phyloP scores from a whole-genome alignment of 306 rosid genomes.

The Inga laurina region DNA sequence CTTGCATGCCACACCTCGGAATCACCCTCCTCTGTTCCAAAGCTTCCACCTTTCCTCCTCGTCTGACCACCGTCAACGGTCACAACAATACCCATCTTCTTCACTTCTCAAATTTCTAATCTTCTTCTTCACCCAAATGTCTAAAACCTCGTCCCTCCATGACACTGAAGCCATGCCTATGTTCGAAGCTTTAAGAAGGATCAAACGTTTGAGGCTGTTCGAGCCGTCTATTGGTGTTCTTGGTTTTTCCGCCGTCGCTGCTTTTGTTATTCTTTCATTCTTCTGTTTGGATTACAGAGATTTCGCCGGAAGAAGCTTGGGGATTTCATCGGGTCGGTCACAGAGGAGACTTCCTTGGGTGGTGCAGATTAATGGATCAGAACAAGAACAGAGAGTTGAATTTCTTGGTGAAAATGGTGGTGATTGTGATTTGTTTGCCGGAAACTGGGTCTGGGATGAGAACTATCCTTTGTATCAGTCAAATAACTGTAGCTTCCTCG shows the following conservation, averaged over 20 bases:
- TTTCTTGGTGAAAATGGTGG: constrained; percentile 56
- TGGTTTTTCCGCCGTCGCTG: constrained; percentile 60
- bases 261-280: constrained; percentile 51
- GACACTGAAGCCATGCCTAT: constrained; percentile 53
- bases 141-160: constrained; percentile 36
- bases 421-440: constrained; percentile 73
- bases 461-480: constrained; percentile 73
- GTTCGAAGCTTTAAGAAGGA: constrained; percentile 47
- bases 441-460: constrained; percentile 94
- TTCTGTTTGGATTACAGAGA: constrained; percentile 61
- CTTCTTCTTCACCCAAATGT: constrained; percentile 42
- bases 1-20: constrained; percentile 30
- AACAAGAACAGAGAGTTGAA: constrained; percentile 46
- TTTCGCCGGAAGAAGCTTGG: constrained; percentile 37
- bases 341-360: constrained; percentile 55
- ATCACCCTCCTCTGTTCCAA: neutral
- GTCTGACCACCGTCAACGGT: constrained; percentile 18
- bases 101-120: neutral
- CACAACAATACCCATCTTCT: constrained; percentile 29
- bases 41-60: neutral
- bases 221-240: constrained; percentile 71
- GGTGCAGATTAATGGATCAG: constrained; percentile 43
- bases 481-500: constrained; percentile 65
- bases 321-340: constrained; percentile 43
- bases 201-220: constrained; percentile 56